Evolutionary conservation across 805 yeast species (phyloP).

Genomic region (Ogataea parapolymorpha): DNA sequence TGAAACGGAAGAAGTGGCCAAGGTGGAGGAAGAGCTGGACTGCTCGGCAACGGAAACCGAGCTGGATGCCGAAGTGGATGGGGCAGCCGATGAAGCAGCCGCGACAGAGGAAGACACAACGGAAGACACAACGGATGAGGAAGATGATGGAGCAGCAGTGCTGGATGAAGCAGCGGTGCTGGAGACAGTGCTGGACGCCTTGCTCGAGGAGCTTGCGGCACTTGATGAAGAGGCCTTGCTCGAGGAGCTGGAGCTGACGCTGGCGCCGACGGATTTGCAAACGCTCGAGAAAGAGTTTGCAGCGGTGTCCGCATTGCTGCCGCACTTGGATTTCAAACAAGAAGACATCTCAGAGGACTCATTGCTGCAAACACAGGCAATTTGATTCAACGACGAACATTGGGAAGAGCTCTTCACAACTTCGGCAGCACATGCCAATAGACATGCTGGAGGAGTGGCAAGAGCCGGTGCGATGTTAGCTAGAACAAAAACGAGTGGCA

Average conservation of each 20-base stretch:
- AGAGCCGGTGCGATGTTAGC: slow-evolving; percentile 41
- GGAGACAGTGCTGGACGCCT: slow-evolving; percentile 3
- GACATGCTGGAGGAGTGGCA: slow-evolving; percentile 85
- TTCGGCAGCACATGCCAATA: slow-evolving; percentile 81
- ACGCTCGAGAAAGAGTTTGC: slow-evolving; percentile 50
- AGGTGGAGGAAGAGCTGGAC: slow-evolving; percentile 13
- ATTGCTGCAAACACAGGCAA: slow-evolving; percentile 64
- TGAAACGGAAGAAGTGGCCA: slow-evolving; percentile 15
- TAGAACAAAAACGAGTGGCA: slow-evolving; percentile 32
- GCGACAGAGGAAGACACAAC: slow-evolving; percentile 4
- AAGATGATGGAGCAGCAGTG: slow-evolving; percentile 24
- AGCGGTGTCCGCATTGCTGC: slow-evolving; percentile 58
- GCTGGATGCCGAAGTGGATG: slow-evolving; percentile 17
- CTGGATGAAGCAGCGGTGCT: slow-evolving; percentile 19
- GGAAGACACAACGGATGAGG: slow-evolving; percentile 22
- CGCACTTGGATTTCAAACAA: slow-evolving; percentile 71
- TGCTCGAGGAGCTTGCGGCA: slow-evolving; percentile 18
- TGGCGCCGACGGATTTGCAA: slow-evolving; percentile 46
- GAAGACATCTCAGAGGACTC: slow-evolving; percentile 50
- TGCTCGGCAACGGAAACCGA: slow-evolving; percentile 19
- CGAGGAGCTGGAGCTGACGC: slow-evolving; percentile 29
- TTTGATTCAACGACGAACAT: slow-evolving; percentile 60
- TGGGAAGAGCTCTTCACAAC: slow-evolving; percentile 51
- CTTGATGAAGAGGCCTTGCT: slow-evolving; percentile 28
- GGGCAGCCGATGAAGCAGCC: slow-evolving; percentile 24